These are phyloP conservation scores for Trebouxia sp. DNA, from an alignment of 139 green algal genomes.

Conservation along the genomic window DNA sequence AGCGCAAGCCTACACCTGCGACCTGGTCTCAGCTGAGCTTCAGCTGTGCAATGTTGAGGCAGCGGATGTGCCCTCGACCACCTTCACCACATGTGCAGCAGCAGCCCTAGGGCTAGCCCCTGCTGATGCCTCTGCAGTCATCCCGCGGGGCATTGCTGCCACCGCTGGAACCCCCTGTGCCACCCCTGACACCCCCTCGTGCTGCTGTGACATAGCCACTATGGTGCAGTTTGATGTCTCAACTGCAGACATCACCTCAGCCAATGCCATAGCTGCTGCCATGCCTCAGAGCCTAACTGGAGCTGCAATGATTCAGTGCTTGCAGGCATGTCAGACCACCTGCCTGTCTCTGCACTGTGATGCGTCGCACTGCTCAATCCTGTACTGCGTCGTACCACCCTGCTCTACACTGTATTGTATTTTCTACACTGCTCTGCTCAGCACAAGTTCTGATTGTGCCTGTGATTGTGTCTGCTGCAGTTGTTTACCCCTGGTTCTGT, in stretches of 20 bases:
- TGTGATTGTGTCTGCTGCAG: no score
- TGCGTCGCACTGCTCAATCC: no score
- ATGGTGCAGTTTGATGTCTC: neutral
- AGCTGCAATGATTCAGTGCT: neutral
- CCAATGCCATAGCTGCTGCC: neutral
- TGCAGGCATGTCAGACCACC: neutral
- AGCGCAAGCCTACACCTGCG: neutral
- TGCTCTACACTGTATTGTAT: no score
- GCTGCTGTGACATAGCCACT: neutral
- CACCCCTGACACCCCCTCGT: neutral
- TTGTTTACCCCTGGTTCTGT: no score
- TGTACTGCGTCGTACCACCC: no score
- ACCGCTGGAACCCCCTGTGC: neutral
- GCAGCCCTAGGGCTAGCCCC: neutral
- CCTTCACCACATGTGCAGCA: neutral
- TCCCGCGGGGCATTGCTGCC: neutral
- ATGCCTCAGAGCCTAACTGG: neutral
- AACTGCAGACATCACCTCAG: neutral
- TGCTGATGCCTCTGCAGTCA: neutral
- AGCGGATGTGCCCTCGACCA: neutral
- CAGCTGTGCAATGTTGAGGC: neutral
- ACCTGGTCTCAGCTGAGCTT: neutral
- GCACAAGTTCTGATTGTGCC: no score
- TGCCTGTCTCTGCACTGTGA: no score
- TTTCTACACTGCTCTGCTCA: no score